Evolutionary conservation across 371 early-diverging fungal species (phyloP), one percentile per base, ranked within the genome.

Genomic region (Umbelopsis sp.): DNA sequence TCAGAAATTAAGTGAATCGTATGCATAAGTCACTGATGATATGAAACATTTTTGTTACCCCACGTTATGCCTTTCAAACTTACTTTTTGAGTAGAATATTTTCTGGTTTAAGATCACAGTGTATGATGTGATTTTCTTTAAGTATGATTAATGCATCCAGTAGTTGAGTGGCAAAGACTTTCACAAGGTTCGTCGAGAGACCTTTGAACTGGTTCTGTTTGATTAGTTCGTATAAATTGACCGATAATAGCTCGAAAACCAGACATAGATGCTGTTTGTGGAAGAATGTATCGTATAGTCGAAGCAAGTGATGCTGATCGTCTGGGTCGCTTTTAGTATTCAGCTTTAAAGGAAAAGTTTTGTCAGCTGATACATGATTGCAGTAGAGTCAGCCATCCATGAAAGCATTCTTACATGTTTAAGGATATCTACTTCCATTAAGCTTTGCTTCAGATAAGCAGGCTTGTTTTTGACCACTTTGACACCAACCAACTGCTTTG

Each of bases 91-190:
- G 80, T 65, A 99, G 66, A 44, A 98, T 94, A 76, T 99, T 98
- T 75, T 97, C 99, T 1, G 99, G 99, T 80, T 99, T 99, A 63
- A 99, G 84, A 79, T 99, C 99, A 66, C 98, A 96, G 76, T 99
- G 99, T 62, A 98, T 97, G 63, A 99, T 91, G 44, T 90, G 86
- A 4, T 95, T 90, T 68, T 89, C 83, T 70, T 86, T 88, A 29
- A 99, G 76, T 16, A 96, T 81, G 41, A 83, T 82, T 70, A 99
- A 77, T 4, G 96, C 92, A 70, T 97, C 94, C 65, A 99, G 80
- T 22, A 99, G 85, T 72, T 98, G 98, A 25, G 84, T 73, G 2
- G 93, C 87, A 66, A 99, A 91, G 20, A 89, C 86, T 20, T 94
- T 91, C 18, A 98, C 93, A 3, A 95, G 86, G 64, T 86, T 88